A percentile compares a stretch with the other conserved stretches of the same genome.
phyloP scores from a whole-genome alignment of 2,329 filamentous ascomycete species.

The Alternaria atra region DNA sequence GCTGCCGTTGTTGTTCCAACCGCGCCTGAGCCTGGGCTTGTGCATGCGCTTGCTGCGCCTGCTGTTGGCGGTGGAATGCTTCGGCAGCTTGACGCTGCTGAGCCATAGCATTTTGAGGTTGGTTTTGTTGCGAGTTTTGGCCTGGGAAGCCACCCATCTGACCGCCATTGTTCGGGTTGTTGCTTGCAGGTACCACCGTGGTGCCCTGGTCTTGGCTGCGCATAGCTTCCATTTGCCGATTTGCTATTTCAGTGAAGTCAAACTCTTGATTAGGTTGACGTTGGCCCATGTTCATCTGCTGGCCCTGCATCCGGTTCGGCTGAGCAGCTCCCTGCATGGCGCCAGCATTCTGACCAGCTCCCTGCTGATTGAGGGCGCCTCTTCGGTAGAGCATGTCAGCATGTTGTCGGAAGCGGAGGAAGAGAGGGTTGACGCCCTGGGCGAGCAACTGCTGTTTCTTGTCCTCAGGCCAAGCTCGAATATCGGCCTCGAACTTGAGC shows the following conservation, averaged over 20 bases:
- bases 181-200: conserved; percentile 70
- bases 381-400: conserved; percentile 49
- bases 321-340: conserved; percentile 48
- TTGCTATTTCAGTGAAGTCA: conserved; percentile 65
- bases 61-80: conserved; percentile 17
- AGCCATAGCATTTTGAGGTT: conserved; percentile 40
- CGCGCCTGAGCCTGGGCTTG: conserved; percentile 51
- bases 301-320: conserved; percentile 39
- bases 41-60: conserved; percentile 27
- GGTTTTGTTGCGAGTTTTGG: conserved; percentile 38
- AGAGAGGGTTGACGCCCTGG: conserved; percentile 60
- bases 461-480: conserved; percentile 57
- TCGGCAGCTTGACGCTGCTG: conserved; percentile 43
- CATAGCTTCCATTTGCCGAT: conserved; percentile 69
- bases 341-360: conserved; percentile 32
- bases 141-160: conserved; percentile 50
- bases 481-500: conserved; percentile 51
- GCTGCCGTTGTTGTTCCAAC: conserved; percentile 41
- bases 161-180: conserved; percentile 56
- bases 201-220: conserved; percentile 69
- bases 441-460: conserved; percentile 57
- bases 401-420: conserved; percentile 61
- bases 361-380: conserved; percentile 31
- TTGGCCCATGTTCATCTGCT: conserved; percentile 40
- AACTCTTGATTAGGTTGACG: conserved; percentile 47